Evolutionary conservation across 148 eudicot species (phyloP).

Genomic region (Silene latifolia): DNA sequence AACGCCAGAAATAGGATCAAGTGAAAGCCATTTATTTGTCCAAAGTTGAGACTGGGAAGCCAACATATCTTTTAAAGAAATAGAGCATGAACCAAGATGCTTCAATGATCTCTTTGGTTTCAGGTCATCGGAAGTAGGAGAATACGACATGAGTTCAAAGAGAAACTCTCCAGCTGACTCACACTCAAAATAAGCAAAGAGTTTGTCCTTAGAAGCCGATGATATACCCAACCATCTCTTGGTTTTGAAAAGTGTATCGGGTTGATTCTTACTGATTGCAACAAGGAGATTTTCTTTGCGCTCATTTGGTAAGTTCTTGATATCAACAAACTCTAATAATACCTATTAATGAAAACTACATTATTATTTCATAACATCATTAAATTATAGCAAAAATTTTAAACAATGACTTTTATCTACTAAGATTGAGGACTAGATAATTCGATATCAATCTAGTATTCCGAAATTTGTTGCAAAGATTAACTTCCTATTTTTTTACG

Average conservation of each 20-base stretch:
- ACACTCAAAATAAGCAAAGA: constrained; percentile 73
- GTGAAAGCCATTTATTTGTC: constrained; percentile 65
- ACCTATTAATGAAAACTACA: constrained; percentile 37
- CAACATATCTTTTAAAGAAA: constrained; percentile 54
- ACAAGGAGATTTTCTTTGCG: constrained; percentile 58
- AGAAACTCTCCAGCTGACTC: constrained; percentile 64
- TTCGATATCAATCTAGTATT: too few relatives aligned
- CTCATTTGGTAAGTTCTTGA: constrained; percentile 58
- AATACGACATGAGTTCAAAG: constrained; percentile 52
- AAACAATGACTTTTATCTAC: too few relatives aligned
- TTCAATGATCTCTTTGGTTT: constrained; percentile 34
- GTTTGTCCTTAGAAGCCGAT: constrained; percentile 61
- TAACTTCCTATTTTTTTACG: too few relatives aligned
- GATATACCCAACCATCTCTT: constrained; percentile 52
- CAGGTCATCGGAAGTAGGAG: constrained; percentile 35
- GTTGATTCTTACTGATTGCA: constrained; percentile 63
- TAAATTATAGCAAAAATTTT: not conserved
- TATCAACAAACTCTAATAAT: constrained; percentile 63
- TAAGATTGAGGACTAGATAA: not conserved
- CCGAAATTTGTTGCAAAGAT: not conserved
- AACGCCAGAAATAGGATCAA: constrained; percentile 39
- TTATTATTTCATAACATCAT: not conserved
- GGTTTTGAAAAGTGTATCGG: constrained; percentile 60
- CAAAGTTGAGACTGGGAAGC: constrained; percentile 49
- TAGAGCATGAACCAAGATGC: constrained; percentile 50